Evolutionary conservation across 2,329 filamentous ascomycete genomes (phyloP), one percentile per base, ranked within the genome.

Genomic region (Phialophora tarda): DNA sequence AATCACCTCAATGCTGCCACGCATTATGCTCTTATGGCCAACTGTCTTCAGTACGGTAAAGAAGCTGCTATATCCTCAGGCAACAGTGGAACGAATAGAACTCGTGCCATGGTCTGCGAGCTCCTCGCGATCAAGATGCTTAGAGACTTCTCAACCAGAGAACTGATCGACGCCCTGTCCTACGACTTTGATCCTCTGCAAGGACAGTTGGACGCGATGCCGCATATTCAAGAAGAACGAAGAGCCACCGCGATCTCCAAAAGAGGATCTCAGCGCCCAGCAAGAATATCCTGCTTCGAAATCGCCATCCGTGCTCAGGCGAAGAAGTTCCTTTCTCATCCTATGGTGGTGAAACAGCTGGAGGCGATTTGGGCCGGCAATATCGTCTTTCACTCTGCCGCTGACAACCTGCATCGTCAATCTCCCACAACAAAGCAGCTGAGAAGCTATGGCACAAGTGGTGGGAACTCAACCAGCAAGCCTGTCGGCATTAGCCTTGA

Each of bases 311-410:
- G 92, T 71, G 92, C 93, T 23, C 93, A 93, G 69, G 91, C 94
- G 24, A 97, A 98, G 79, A 90, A 92, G 72, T 96, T 97, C 72
- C 83, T 98, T 4, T 91, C 94, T 8, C 93, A 97, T 75, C 93
- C 94, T 0, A 83, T 97, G 3, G 93, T 97, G 0, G 90, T 97
- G 8, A 92, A 96, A 77, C 93, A 97, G 75, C 83, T 98, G n/a
- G 93, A 97, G 78, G 93, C 93, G 53, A 97, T 98, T 68, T 98
- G 94, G 94, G 94, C 92, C 23, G 94, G 94, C 30, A 94, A 91
- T 21, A 95, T 98, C 71, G 93, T 95, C 71, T 97, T 98, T 75
- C 93, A 97, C 78, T 95, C 92, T 1, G 88, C 90, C 12, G 92
- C 92, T 4, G 93, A 97, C 77, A 91, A 86, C 70, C 81, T 97